Evolutionary conservation across 305 asterid genomes (phyloP).

Genomic region (Fraxinus sp.): DNA sequence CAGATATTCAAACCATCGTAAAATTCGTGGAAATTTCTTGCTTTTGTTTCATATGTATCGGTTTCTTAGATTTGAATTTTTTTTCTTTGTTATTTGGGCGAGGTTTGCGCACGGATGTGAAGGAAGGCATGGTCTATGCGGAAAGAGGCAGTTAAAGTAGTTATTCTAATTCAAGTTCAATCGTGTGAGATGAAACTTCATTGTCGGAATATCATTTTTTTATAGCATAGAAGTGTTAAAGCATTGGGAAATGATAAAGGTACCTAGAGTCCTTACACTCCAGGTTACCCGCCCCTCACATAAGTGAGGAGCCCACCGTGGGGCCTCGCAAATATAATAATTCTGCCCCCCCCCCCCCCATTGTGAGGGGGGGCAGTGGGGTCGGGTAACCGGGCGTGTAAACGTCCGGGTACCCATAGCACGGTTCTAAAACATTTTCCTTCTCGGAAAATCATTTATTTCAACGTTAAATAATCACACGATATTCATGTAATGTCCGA

Average conservation of each 20-base stretch:
- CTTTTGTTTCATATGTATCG: neutral
- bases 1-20: neutral
- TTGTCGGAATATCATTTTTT: neutral
- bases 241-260: too few relatives aligned
- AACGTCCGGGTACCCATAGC: too few relatives aligned
- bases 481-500: neutral
- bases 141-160: conserved; percentile 35
- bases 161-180: neutral
- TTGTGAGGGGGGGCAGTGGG: too few relatives aligned
- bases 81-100: conserved; percentile 20
- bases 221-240: neutral
- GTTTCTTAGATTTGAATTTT: conserved; percentile 7
- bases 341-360: too few relatives aligned
- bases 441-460: too few relatives aligned
- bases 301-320: too few relatives aligned
- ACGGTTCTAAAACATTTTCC: neutral
- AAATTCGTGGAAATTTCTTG: conserved; percentile 2
- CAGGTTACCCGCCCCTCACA: too few relatives aligned
- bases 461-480: neutral
- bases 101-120: conserved; percentile 30
- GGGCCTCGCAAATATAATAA: too few relatives aligned
- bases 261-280: too few relatives aligned
- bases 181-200: conserved; percentile 12
- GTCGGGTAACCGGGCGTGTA: too few relatives aligned
- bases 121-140: conserved; percentile 26